A percentile compares a stretch with the other conserved stretches of the same genome.
phyloP scores from a whole-genome alignment of 306 rosid species.

The Trifolium pratense region DNA sequence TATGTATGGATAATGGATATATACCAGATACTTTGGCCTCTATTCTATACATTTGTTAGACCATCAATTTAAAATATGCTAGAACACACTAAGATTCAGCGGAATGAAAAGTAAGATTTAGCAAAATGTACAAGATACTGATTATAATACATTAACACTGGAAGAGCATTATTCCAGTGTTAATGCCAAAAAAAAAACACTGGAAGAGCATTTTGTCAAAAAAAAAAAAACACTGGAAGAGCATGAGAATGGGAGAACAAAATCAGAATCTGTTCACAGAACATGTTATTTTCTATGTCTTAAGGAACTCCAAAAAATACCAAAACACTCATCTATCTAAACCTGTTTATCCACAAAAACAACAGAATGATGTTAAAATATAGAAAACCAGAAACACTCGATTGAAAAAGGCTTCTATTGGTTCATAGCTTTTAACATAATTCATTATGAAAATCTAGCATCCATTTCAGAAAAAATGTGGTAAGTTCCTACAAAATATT shows the following conservation, averaged over 20 bases:
- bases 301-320: constrained; percentile 9
- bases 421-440: background rate
- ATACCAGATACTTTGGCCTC: background rate
- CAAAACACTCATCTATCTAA: background rate
- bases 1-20: background rate
- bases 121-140: background rate
- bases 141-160: background rate
- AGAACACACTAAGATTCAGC: too few species aligned
- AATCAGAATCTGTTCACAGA: background rate
- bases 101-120: background rate
- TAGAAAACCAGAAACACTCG: too few species aligned
- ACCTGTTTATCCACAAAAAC: background rate
- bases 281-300: background rate
- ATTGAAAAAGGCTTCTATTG: too few species aligned
- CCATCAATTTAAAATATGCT: constrained; percentile 23
- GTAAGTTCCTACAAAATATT: too few species aligned
- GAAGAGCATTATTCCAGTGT: too few species aligned
- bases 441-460: too few species aligned
- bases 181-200: too few species aligned
- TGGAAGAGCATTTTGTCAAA: too few species aligned
- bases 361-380: too few species aligned
- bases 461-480: too few species aligned
- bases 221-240: constrained; percentile 19
- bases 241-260: background rate
- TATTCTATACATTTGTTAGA: background rate